Percentiles rank a stretch among this genome's conserved stretches.
phyloP scores from a whole-genome alignment of 176 grass and related monocot genomes.

The Zea mays region Zm-B73-REFERENCE-NAM-5.0 NC_050103.1:151474001-151474500 shows the following conservation, averaged over 20 bases:
- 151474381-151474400: neutral
- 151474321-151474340: neutral
- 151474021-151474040: neutral
- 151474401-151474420: neutral
- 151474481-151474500: neutral
- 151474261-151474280: neutral
- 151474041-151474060: constrained; percentile 27
- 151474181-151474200: neutral
- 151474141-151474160: neutral
- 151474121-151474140: constrained; percentile 72
- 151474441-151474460: neutral
- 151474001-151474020: neutral
- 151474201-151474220: neutral
- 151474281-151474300: constrained; percentile 4
- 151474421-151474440: neutral
- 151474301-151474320: constrained; percentile 11
- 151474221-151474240: neutral
- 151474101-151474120: constrained; percentile 89
- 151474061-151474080: constrained; percentile 86
- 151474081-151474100: constrained; percentile 84
- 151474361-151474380: neutral
- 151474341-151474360: neutral
- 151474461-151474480: neutral
- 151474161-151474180: neutral
- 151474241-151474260: neutral